A percentile compares a stretch with the other conserved stretches of the same genome.
phyloP scores from a whole-genome alignment of 2,329 filamentous ascomycete genomes.

The Diaporthe destruens region DNA sequence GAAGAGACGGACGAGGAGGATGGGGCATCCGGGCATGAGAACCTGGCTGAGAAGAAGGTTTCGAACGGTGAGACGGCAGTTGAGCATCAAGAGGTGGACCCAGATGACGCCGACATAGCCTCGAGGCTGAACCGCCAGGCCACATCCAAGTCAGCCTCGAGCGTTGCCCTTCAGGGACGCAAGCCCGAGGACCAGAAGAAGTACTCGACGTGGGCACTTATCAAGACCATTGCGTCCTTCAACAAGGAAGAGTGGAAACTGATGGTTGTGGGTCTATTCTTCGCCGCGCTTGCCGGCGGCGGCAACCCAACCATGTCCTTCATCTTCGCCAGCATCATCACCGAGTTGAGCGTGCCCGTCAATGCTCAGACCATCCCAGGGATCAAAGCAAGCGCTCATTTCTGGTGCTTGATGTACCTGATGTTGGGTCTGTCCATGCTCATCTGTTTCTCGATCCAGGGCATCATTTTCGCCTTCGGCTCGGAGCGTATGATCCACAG shows the following conservation, averaged over 20 bases:
- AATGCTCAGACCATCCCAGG: constrained; percentile 63
- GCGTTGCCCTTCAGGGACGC: constrained; percentile 73
- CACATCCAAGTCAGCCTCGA: constrained; percentile 75
- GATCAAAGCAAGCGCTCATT: constrained; percentile 79
- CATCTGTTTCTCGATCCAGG: constrained; percentile 76
- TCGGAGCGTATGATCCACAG: constrained; percentile 89
- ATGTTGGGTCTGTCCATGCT: constrained; percentile 84
- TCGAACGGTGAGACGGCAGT: constrained; percentile 52
- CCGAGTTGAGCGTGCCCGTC: constrained; percentile 70
- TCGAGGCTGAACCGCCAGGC: constrained; percentile 68
- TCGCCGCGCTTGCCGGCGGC: constrained; percentile 81
- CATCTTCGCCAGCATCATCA: constrained; percentile 91
- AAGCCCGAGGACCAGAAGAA: constrained; percentile 63
- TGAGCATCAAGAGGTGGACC: constrained; percentile 63
- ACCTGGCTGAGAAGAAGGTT: constrained; percentile 62
- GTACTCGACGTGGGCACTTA: constrained; percentile 80
- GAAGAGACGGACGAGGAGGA: constrained; percentile 67
- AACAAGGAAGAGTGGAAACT: constrained; percentile 78
- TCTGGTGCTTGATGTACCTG: constrained; percentile 91
- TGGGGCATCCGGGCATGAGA: constrained; percentile 62
- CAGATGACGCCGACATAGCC: constrained; percentile 69
- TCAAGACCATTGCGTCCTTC: constrained; percentile 84
- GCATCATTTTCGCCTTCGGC: constrained; percentile 82
- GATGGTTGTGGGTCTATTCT: constrained; percentile 81
- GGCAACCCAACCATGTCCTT: constrained; percentile 76